Evolutionary conservation across 2,329 filamentous ascomycete species (phyloP), one percentile per base, ranked within the genome.

Genomic region (Alternaria solani): DNA sequence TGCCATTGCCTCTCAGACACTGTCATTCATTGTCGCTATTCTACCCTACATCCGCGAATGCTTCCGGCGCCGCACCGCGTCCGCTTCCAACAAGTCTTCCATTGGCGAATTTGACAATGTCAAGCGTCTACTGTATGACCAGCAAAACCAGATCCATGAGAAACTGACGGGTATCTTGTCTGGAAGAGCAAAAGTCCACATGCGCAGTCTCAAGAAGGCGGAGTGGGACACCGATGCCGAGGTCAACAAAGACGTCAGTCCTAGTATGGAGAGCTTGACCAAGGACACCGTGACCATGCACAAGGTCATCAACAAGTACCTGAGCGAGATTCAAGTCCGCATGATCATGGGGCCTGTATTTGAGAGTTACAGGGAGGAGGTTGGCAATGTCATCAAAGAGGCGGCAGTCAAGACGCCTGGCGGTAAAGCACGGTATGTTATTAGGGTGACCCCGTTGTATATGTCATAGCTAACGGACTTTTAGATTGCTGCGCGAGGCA

Each of bases 101-200:
- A 82, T 94, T 81, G 88, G 87, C 36, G 93, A 97, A 66, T 97
- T 96, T 70, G 94, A 97, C 81, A 94, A 92, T 77, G 89, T 95
- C 54, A 90, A 91, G 66, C 86, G 93, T 20, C 81, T 94, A 8
- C 89, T 91, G 67, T 92, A 96, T 74, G 94, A 97, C 74, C 94
- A 97, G 74, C 93, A 96, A 75, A 89, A 89, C 64, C 93, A 87
- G 62, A 96, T 97, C 61, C 93, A 95, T 75, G 93, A 96, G 73
- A 97, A 97, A 76, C 83, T 97, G 1, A 91, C 96, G 18, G 93
- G 96, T 66, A 97, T 97, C 52, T 96, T 97, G 91, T 90, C 89
- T 56, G 88, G 88, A 1, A 88, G 93, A 5, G 92, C 92, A 1
- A 82, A 87, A 4, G 82, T 89, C 7, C 93, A 94, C 71, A 89